Percentiles rank a stretch among this genome's conserved stretches.
These are phyloP conservation scores for Vitis hybrid DNA, from an alignment of 177 flowering plant species.

Conservation along the genomic window DNA sequence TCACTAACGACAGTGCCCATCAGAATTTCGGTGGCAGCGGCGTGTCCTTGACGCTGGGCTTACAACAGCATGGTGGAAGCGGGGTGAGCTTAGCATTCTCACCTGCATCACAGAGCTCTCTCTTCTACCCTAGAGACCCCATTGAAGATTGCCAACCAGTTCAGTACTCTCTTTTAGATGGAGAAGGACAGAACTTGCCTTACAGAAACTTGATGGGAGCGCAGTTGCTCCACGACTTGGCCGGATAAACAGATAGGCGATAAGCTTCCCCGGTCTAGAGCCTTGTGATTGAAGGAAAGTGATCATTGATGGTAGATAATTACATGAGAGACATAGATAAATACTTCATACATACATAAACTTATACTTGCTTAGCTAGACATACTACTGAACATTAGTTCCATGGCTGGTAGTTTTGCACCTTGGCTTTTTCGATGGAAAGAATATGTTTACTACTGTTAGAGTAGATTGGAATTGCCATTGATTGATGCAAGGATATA, in stretches of 20 bases:
- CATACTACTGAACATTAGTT: neutral
- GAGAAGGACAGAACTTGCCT: slow-evolving; percentile 68
- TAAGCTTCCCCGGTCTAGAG: neutral
- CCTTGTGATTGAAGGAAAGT: neutral
- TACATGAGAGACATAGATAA: slow-evolving; percentile 9
- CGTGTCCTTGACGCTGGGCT: slow-evolving; percentile 83
- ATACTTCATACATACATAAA: slow-evolving; percentile 18
- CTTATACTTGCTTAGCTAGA: slow-evolving; percentile 8
- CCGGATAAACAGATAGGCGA: slow-evolving; percentile 22
- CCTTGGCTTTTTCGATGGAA: neutral
- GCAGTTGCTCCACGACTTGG: slow-evolving; percentile 83
- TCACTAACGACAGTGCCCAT: slow-evolving; percentile 16
- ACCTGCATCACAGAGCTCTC: slow-evolving; percentile 45
- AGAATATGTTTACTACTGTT: slow-evolving; percentile 12
- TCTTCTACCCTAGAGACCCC: slow-evolving; percentile 59
- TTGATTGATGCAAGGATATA: slow-evolving; percentile 17
- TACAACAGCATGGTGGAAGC: slow-evolving; percentile 76
- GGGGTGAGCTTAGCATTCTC: slow-evolving; percentile 65
- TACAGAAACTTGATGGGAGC: slow-evolving; percentile 84
- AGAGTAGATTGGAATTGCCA: slow-evolving; percentile 8
- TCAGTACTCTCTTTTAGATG: slow-evolving; percentile 69
- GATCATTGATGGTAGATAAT: slow-evolving; percentile 1
- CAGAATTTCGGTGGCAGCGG: slow-evolving; percentile 40
- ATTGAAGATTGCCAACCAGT: slow-evolving; percentile 64
- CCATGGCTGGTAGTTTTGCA: slow-evolving; percentile 9